Base-by-base conservation (phyloP, 2,329 filamentous ascomycete genomes). In the Rutstroemia sydowiana region DNA sequence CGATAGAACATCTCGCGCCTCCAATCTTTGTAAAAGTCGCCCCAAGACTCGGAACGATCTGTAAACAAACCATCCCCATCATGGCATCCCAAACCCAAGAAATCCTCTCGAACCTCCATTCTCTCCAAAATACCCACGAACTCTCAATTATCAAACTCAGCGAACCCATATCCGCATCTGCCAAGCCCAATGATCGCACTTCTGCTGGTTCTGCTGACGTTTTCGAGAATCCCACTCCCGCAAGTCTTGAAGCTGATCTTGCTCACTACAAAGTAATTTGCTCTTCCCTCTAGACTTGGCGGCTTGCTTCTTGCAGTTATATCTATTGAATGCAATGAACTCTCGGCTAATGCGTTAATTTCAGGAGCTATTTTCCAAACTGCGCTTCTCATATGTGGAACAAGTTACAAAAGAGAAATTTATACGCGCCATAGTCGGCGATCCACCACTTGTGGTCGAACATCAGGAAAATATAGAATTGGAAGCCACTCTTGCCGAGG, bases 361-460 rank as follows among this genome's bases (percentile, higher is more conserved):
- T 37, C 4, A 82, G 71, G 91, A 96, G 70, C 80, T 97, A 18
- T 98, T 97, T 70, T 86, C 89, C 39, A 97, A 98, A 72, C 78
- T 97, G 36, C 88, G 92, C 61, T 97, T 97, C 74, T 95, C 88
- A 58, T 97, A 97, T 70, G 87, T 96, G 61, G 93, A 98, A 71
- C 93, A 97, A 74, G 90, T 97, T 57, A 97, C 92, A 41, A 98
- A 97, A 71, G 93, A 98, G 69, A 95, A 95, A 65, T 97, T 96
- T 69, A 84, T 98, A 50, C 88, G 90, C 60, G 85, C 88, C 57
- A 95, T 97, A 61, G 89, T 95, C 14, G 89, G 88, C 57, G 88
- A 95, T 57, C 89, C 91, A 45, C 93, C 92, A 0, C 76, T 91
- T 14, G 85, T 97, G 42, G 87, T 95, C 53, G 85, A 85, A 37